These are phyloP conservation scores for Neotropicomus parvogracilis DNA, from an alignment of 1,284 basidiomycete genomes.

Conservation along the genomic window DNA sequence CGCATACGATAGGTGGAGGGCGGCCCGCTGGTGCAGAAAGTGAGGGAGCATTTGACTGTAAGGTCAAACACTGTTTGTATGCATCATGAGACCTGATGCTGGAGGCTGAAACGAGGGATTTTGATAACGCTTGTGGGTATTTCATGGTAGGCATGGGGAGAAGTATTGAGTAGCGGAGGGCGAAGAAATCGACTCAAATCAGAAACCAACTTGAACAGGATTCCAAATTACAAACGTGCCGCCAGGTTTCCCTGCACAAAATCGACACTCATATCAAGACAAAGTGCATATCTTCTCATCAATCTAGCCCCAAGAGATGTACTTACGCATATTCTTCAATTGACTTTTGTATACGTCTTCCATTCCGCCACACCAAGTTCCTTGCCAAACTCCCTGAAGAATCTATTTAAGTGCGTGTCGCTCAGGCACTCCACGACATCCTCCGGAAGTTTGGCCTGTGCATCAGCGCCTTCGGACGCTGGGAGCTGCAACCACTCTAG, in stretches of 20 bases:
- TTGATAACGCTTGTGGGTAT: too few species aligned
- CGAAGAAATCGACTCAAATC: too few species aligned
- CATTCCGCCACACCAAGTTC: slow-evolving; percentile 90
- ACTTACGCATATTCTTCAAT: slow-evolving; percentile 81
- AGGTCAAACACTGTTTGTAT: too few species aligned
- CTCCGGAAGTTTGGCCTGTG: slow-evolving; percentile 70
- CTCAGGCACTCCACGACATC: slow-evolving; percentile 84
- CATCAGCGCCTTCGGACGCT: slow-evolving; percentile 51
- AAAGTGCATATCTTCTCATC: slow-evolving; percentile 5
- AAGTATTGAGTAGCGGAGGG: too few species aligned
- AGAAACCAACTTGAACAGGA: too few species aligned
- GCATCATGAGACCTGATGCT: too few species aligned
- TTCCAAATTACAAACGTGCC: slow-evolving; percentile 99
- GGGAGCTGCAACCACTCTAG: slow-evolving; percentile 81
- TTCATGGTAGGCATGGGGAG: too few species aligned
- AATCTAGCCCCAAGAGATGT: not conserved
- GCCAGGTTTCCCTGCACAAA: slow-evolving; percentile 95
- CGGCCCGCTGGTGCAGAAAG: too few species aligned
- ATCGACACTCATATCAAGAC: slow-evolving; percentile 69
- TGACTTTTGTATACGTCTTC: slow-evolving; percentile 99
- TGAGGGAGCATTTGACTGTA: too few species aligned
- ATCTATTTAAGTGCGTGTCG: slow-evolving; percentile 78
- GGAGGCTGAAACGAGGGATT: too few species aligned
- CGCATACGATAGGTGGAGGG: too few species aligned
- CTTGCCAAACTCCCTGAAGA: slow-evolving; percentile 92